These are phyloP conservation scores for Cucumis cinereus DNA, from an alignment of 306 rosid genomes.

Conservation along the genomic window DNA sequence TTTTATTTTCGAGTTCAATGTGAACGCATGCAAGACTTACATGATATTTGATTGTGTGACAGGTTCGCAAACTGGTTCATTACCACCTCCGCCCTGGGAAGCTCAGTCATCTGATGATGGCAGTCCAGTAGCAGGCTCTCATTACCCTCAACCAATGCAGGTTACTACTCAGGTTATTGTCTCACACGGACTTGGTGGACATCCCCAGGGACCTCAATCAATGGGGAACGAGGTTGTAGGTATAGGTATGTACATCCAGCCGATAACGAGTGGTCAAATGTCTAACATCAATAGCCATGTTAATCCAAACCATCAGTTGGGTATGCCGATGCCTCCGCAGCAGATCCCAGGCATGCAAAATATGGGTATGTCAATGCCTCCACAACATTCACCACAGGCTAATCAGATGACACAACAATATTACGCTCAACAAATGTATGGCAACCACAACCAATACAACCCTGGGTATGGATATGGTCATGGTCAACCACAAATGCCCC, in stretches of 20 bases:
- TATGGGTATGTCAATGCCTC: constrained; percentile 1
- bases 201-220: constrained; percentile 51
- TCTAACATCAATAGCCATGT: constrained; percentile 41
- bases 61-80: constrained; percentile 64
- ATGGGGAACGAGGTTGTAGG: constrained; percentile 43
- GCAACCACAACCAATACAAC: constrained; percentile 59
- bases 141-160: constrained; percentile 64
- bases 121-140: constrained; percentile 41
- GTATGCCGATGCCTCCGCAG: constrained; percentile 29
- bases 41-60: constrained; percentile 3
- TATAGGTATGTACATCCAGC: constrained; percentile 54
- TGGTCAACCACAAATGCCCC: constrained; percentile 58
- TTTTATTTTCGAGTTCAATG: neutral
- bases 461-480: constrained; percentile 44
- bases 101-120: constrained; percentile 52
- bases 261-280: constrained; percentile 40
- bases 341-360: constrained; percentile 30
- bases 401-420: constrained; percentile 30
- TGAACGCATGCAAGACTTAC: constrained; percentile 1
- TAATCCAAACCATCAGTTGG: constrained; percentile 50
- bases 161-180: constrained; percentile 41
- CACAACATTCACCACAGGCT: constrained; percentile 36
- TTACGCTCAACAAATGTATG: constrained; percentile 71
- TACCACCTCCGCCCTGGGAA: constrained; percentile 99
- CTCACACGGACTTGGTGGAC: constrained; percentile 35